Base-by-base conservation (phyloP, 2,329 filamentous ascomycete genomes). In the Fusarium brevicatenulatum region DNA sequence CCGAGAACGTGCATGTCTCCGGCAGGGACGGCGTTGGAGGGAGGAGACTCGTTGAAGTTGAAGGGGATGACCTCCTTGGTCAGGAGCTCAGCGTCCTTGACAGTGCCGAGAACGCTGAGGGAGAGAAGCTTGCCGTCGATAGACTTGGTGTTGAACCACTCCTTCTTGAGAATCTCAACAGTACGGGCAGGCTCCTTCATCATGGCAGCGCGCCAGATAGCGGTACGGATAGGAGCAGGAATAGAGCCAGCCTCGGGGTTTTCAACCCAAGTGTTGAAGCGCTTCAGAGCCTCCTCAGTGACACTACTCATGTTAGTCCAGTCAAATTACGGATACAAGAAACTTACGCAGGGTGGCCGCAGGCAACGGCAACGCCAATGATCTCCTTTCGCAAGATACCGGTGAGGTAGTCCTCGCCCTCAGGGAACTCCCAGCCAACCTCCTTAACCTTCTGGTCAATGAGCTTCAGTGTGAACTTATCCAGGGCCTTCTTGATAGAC, bases 41-140 rank as follows among this genome's bases (percentile, higher is more conserved):
- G 87, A 2, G 87, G 87, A 4, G 86, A 85, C 39, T 82, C 87
- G 80, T 92, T 91, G 75, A 94, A 95, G 82, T 97, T 92, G 82
- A 95, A 98, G 88, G 83, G 91, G 76, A 86, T 92, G 79, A 88
- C 91, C 87, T 78, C 91, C 83, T 83, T 83, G 63, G 88, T 85
- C 49, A 97, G 90, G 36, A 98, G 85, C 15, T 90, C 88, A 16
- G 83, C 80, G 62, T 94, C 90, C 76, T 92, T 91, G 25, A 93
- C 91, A 43, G 91, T 90, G 39, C 95, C 94, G 49, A 99, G 88
- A 8, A 93, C 90, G 42, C 89, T 86, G 7, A 98, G 88, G 74
- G 91, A 92, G 72, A 97, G 93, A 75, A 97, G 95, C 82, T 95
- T 97, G 77, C 95, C 95, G 78, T 98, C 96, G 42, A 98, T 91